Base-by-base conservation (phyloP, 2,329 filamentous ascomycete species). In the Trichoderma sp. region DNA sequence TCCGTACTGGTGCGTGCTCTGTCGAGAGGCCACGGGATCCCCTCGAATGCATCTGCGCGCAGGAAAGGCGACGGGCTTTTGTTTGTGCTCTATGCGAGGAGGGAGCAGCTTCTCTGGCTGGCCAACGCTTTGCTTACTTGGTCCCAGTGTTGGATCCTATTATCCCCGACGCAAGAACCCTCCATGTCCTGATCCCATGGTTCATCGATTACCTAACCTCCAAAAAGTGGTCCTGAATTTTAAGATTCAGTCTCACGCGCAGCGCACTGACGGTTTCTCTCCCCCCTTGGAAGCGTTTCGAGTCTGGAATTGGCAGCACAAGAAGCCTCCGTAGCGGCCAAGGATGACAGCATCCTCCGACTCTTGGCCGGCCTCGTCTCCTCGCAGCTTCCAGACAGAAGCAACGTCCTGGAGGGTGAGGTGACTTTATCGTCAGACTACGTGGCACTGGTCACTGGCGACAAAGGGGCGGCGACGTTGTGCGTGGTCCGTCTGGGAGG, bases 371-470 rank as follows among this genome's bases (percentile, higher is more conserved):
- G 22, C 34, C n/a, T 45, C 27, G 19, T 25, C 29, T 19, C 42
- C n/a, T 25, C n/a, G 45, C 45, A 60, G 54, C 56, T 42, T 60
- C 45, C 57, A 19, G 64, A 10, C 19, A 6, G n/a, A 27, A 54
- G 25, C 34, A 53, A 25, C 5, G 56, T 54, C 27, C 19, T 59
- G 64, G 48, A 61, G 48, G 64, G 56, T 45, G 64, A 59, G 54
- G 64, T 61, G 56, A 61, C 37, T 64, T 52, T 67, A 60, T 68
- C 57, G 68, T 60, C 29, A 45, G 64, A 34, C 68, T 69, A 69
- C 68, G 68, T 69, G 68, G 68, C 68, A 69, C 68, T 69, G 64
- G 52, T 69, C 68, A 67, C 64, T 58, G 58, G 66, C 68, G 56
- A 69, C 39, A 69, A 69, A 68, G 57, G 66, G 68, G 68, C 58